Evolutionary conservation across 352 stramenopile species (phyloP).

Genomic region (Pythium chondricola): DNA sequence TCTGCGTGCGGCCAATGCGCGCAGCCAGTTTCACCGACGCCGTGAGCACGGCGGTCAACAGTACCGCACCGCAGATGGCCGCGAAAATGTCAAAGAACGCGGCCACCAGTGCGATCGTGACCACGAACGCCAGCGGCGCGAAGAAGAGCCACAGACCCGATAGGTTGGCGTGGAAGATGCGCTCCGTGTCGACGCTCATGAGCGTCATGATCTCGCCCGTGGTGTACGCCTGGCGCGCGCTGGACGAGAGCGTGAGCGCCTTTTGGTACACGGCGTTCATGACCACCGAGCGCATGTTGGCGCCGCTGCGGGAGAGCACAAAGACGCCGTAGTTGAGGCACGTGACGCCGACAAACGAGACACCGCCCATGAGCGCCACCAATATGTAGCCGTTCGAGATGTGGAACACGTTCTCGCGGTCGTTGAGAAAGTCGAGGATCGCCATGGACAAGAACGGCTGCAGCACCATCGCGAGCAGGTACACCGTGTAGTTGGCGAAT

Average conservation of each 20-base stretch:
- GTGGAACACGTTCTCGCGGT: constrained; percentile 11
- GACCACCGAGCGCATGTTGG: constrained; percentile 46
- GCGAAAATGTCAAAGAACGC: constrained; percentile 27
- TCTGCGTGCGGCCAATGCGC: background rate
- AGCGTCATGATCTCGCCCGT: constrained; percentile 54
- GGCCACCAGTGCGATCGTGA: constrained; percentile 37
- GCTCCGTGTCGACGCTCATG: constrained; percentile 42
- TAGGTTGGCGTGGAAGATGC: constrained; percentile 43
- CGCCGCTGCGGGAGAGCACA: constrained; percentile 33
- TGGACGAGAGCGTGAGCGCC: constrained; percentile 36
- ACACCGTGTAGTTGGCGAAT: constrained; percentile 12
- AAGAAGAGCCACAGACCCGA: constrained; percentile 38
- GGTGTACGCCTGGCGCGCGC: constrained; percentile 39
- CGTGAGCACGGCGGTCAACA: constrained; percentile 5
- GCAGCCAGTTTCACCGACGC: background rate
- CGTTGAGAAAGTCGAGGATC: constrained; percentile 16
- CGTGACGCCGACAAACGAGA: constrained; percentile 37
- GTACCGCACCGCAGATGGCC: constrained; percentile 1
- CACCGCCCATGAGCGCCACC: constrained; percentile 26
- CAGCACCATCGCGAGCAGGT: constrained; percentile 14
- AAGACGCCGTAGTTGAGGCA: constrained; percentile 46
- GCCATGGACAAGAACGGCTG: constrained; percentile 19
- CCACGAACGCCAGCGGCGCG: constrained; percentile 35
- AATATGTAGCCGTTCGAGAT: constrained; percentile 33
- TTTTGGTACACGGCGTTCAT: constrained; percentile 64